These are phyloP conservation scores for Bromus sterilis DNA, from an alignment of 176 grass and related monocot species.

Conservation along the genomic window DNA sequence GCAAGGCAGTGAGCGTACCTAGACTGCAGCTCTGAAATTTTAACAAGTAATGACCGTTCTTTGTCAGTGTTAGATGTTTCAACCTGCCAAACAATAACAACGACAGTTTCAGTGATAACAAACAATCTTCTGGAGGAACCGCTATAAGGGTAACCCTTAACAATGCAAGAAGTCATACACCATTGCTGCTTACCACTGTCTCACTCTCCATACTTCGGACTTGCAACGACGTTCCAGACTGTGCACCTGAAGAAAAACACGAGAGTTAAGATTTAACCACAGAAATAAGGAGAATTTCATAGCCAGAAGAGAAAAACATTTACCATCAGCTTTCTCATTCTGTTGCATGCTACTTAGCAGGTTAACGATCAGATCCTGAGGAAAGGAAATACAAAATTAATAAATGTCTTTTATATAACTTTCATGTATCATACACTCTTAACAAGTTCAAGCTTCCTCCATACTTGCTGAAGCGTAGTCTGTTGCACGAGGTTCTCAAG, in stretches of 20 bases:
- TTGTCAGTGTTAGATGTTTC: constrained; percentile 62
- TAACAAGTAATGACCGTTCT: constrained; percentile 77
- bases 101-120: neutral
- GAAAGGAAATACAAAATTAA: constrained; percentile 22
- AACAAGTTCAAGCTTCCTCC: neutral
- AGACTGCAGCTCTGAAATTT: constrained; percentile 88
- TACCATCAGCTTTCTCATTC: constrained; percentile 71
- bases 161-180: neutral
- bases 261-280: neutral
- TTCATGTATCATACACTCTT: neutral
- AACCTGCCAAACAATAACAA: constrained; percentile 41
- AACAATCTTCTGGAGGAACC: constrained; percentile 5
- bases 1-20: constrained; percentile 38
- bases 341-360: constrained; percentile 83
- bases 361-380: constrained; percentile 85
- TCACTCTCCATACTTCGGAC: constrained; percentile 28
- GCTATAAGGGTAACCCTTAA: neutral
- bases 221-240: constrained; percentile 52
- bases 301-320: neutral
- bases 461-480: constrained; percentile 91
- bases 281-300: neutral
- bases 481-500: constrained; percentile 98
- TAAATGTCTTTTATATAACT: constrained; percentile 20
- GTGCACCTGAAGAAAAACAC: constrained; percentile 40
- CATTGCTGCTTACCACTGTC: constrained; percentile 30